phyloP scores from a whole-genome alignment of 352 stramenopile genomes.

The Saprolegnia diclina region DNA sequence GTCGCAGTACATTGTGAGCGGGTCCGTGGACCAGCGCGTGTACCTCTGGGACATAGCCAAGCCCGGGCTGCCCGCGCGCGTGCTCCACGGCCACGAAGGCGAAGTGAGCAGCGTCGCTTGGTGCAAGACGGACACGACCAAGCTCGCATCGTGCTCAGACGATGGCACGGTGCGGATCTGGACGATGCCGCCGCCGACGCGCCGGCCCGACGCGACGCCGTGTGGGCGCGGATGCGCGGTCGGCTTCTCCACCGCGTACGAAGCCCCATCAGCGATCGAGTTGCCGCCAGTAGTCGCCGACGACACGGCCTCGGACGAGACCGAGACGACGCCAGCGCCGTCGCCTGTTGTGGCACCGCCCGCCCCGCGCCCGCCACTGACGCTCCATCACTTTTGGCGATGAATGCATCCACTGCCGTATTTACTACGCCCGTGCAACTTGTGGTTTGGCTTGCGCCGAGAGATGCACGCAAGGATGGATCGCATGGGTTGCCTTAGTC shows the following conservation, averaged over 20 bases:
- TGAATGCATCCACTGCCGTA: neutral
- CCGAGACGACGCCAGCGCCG: neutral
- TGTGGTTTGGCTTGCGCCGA: too few relatives aligned
- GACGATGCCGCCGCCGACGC: constrained; percentile 28
- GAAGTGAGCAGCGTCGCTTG: constrained; percentile 69
- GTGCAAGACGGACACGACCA: constrained; percentile 43
- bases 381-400: constrained; percentile 18
- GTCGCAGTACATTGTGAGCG: constrained; percentile 50
- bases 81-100: constrained; percentile 51
- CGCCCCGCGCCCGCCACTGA: neutral
- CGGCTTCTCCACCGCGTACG: neutral
- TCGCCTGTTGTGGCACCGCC: neutral
- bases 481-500: too few relatives aligned
- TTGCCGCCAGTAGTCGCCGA: neutral
- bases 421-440: neutral
- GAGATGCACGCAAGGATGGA: too few relatives aligned
- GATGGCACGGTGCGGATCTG: constrained; percentile 56
- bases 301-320: neutral
- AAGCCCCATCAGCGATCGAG: neutral
- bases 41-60: constrained; percentile 46
- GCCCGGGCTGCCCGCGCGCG: constrained; percentile 32
- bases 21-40: constrained; percentile 47
- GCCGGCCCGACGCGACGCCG: neutral
- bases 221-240: neutral
- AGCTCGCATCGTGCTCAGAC: constrained; percentile 55